Conservation (phyloP, 2,329 filamentous ascomycete genomes). For the Aspergillus brasiliensis region DNA sequence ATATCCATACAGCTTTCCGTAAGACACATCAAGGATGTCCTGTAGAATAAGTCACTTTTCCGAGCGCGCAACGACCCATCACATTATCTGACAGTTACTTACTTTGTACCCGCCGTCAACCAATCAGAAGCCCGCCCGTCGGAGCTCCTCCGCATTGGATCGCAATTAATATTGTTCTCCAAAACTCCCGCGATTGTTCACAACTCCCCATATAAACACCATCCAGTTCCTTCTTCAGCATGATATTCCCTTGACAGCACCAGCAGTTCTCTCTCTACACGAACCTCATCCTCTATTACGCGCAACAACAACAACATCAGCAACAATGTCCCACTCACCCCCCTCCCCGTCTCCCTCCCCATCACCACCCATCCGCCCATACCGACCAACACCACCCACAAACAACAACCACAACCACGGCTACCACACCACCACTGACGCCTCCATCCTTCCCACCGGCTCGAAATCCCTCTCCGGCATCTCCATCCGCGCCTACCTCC, state of each 20-base stretch:
- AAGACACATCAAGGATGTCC: too few species aligned
- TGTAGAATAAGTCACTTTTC: too few species aligned
- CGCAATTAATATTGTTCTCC: conserved; percentile 10
- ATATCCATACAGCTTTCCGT: too few species aligned
- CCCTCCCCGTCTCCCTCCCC: conserved; percentile 1
- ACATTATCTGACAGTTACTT: too few species aligned
- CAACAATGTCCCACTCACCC: neutral
- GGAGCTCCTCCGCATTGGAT: neutral
- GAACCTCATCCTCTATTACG: neutral
- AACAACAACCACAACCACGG: conserved; percentile 5
- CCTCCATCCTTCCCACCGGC: conserved; percentile 40
- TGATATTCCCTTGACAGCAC: neutral
- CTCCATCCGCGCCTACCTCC: conserved; percentile 47
- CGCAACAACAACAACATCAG: neutral
- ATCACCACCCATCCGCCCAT: conserved; percentile 20
- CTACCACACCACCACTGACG: conserved; percentile 26
- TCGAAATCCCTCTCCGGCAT: conserved; percentile 48
- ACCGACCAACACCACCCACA: conserved; percentile 7
- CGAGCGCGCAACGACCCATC: too few species aligned
- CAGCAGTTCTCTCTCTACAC: neutral
- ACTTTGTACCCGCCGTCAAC: neutral
- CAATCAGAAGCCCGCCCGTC: neutral
- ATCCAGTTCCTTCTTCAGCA: neutral
- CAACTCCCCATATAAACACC: neutral
- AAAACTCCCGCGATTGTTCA: conserved; percentile 1